Evolutionary conservation across 495 filamentous ascomycete species (phyloP).

Genomic region (Neurospora sp.): DNA sequence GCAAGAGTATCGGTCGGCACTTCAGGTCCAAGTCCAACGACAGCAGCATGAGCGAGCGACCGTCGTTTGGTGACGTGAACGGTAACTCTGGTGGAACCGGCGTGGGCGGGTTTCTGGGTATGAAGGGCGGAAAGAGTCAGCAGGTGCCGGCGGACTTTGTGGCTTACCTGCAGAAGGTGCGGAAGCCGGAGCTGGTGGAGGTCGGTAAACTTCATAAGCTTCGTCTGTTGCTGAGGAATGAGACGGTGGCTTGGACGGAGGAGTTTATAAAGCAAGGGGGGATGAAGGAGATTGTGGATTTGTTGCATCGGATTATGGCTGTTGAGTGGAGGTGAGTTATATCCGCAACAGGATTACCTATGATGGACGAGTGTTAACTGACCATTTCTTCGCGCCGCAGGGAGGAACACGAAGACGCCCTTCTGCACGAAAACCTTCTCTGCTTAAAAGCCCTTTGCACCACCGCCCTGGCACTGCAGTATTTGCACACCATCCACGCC

Average conservation of each 20-base stretch:
- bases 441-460: conserved; percentile 95
- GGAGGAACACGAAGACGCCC: conserved; percentile 91
- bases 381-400: conserved; percentile 28
- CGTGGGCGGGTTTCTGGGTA: neutral
- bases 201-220: conserved; percentile 93
- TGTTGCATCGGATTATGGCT: conserved; percentile 83
- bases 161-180: conserved; percentile 63
- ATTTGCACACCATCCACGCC: conserved; percentile 68
- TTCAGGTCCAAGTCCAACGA: conserved; percentile 43
- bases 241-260: conserved; percentile 92
- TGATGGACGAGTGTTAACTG: neutral
- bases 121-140: conserved; percentile 35
- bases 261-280: conserved; percentile 79
- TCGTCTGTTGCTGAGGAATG: conserved; percentile 79
- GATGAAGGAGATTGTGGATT: conserved; percentile 79
- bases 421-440: conserved; percentile 85
- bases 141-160: conserved; percentile 71
- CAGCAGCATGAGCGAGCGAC: conserved; percentile 34
- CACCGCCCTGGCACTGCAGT: conserved; percentile 69
- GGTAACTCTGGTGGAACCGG: neutral
- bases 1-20: conserved; percentile 43
- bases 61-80: conserved; percentile 26
- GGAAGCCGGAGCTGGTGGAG: conserved; percentile 72
- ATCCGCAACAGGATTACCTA: no score
- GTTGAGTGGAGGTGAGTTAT: conserved; percentile 83